Percentiles rank a stretch among this genome's conserved stretches.
Conservation (phyloP, 176 grass and related monocot species). For the Tuctoria greenei region DNA sequence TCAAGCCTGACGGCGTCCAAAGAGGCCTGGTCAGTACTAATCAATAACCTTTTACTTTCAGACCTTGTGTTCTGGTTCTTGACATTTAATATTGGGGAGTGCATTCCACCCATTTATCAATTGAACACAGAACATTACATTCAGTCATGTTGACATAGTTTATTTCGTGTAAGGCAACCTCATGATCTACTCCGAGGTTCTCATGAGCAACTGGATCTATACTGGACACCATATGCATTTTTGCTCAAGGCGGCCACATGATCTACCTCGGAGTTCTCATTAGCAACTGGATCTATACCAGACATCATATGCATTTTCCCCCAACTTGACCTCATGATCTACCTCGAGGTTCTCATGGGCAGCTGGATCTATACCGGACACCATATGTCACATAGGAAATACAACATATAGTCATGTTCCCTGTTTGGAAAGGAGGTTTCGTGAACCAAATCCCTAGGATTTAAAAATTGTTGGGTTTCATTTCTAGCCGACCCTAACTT, state of each 20-base stretch:
- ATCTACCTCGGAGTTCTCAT: too few species aligned
- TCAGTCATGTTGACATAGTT: not conserved
- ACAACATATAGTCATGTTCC: not conserved
- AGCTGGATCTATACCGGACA: too few species aligned
- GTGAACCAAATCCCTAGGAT: not conserved
- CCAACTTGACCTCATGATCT: too few species aligned
- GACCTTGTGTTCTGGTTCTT: constrained; percentile 1
- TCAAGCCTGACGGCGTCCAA: constrained; percentile 96
- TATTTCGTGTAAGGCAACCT: not conserved
- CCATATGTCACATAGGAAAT: not conserved
- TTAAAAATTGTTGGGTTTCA: too few species aligned
- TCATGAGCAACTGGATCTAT: not conserved
- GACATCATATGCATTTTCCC: not conserved
- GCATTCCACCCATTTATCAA: not conserved
- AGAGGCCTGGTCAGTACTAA: constrained; percentile 67
- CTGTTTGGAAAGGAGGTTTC: not conserved
- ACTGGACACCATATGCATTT: not conserved
- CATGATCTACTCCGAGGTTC: not conserved
- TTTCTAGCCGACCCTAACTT: too few species aligned
- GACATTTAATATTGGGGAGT: not conserved
- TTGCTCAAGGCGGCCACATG: too few species aligned
- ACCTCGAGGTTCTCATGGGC: too few species aligned
- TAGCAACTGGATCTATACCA: too few species aligned
- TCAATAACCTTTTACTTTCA: not conserved
- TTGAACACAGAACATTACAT: not conserved